A percentile compares a stretch with the other conserved stretches of the same genome.
Conservation (phyloP, 163 green algal species). For the Scenedesmus sp. region DNA sequence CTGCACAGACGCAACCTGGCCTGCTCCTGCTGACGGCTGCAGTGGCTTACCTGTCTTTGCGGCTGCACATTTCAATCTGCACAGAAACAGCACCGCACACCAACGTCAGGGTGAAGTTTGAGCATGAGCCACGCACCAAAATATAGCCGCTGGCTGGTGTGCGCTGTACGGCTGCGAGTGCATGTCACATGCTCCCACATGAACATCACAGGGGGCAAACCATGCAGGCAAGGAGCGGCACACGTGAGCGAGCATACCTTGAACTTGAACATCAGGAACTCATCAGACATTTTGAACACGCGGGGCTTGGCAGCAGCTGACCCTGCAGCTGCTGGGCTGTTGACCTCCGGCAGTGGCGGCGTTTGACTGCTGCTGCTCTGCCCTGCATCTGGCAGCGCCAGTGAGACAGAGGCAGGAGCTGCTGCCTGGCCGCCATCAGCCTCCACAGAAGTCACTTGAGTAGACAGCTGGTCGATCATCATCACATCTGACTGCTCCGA, state of each 20-base stretch:
- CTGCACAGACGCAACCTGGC: neutral
- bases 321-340: neutral
- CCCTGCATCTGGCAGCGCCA: neutral
- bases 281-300: conserved; percentile 49
- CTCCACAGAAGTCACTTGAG: neutral
- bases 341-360: neutral
- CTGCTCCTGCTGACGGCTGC: neutral
- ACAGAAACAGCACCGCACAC: neutral
- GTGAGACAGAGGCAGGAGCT: neutral
- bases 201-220: neutral
- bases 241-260: neutral
- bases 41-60: conserved; percentile 37
- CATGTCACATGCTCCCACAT: neutral
- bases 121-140: neutral
- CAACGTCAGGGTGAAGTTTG: neutral
- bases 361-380: conserved; percentile 6
- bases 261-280: conserved; percentile 54
- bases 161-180: neutral
- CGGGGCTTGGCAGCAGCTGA: neutral
- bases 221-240: no score
- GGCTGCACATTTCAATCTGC: conserved; percentile 47
- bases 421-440: neutral
- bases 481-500: conserved; percentile 39
- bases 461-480: conserved; percentile 9
- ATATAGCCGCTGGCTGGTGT: neutral